phyloP scores from a whole-genome alignment of 768 basidiomycete genomes.

The Leccinum truebloodii region DNA sequence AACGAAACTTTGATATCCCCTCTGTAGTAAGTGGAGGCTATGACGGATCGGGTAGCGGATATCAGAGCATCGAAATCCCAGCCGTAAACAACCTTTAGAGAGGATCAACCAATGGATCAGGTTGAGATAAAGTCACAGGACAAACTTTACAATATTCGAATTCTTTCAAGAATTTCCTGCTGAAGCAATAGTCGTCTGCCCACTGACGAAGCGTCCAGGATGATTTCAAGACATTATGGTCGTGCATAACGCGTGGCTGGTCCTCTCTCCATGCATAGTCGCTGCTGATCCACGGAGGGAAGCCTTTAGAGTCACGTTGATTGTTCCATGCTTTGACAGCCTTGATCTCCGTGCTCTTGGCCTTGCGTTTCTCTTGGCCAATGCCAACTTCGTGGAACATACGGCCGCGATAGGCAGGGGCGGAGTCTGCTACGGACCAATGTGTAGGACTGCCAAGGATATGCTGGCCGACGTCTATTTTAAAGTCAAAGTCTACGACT shows the following conservation, averaged over 20 bases:
- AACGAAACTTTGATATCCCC: slow-evolving; percentile 49
- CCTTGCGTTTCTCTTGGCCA: slow-evolving; percentile 38
- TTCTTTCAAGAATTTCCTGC: slow-evolving; percentile 71
- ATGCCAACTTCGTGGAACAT: slow-evolving; percentile 60
- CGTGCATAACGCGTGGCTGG: slow-evolving; percentile 28
- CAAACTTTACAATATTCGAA: slow-evolving; percentile 71
- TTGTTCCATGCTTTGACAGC: slow-evolving; percentile 44
- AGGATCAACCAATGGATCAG: slow-evolving; percentile 24
- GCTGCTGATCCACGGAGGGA: slow-evolving; percentile 50
- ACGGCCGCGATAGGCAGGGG: slow-evolving; percentile 64
- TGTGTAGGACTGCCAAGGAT: slow-evolving; percentile 45
- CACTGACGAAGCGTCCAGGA: slow-evolving; percentile 69
- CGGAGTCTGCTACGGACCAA: slow-evolving; percentile 63
- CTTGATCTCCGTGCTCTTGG: slow-evolving; percentile 44
- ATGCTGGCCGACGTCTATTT: slow-evolving; percentile 51
- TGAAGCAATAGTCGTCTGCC: slow-evolving; percentile 82
- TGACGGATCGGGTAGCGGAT: slow-evolving; percentile 38
- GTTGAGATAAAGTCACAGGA: background rate
- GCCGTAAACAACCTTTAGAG: slow-evolving; percentile 53
- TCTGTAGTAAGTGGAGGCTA: slow-evolving; percentile 41
- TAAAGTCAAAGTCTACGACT: slow-evolving; percentile 70
- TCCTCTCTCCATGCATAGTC: slow-evolving; percentile 35
- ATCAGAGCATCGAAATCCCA: slow-evolving; percentile 50
- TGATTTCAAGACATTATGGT: slow-evolving; percentile 42
- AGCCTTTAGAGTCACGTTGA: slow-evolving; percentile 48